Evolutionary conservation across 1,284 basidiomycete species (phyloP).

Genomic region (Tremellales sp.): DNA sequence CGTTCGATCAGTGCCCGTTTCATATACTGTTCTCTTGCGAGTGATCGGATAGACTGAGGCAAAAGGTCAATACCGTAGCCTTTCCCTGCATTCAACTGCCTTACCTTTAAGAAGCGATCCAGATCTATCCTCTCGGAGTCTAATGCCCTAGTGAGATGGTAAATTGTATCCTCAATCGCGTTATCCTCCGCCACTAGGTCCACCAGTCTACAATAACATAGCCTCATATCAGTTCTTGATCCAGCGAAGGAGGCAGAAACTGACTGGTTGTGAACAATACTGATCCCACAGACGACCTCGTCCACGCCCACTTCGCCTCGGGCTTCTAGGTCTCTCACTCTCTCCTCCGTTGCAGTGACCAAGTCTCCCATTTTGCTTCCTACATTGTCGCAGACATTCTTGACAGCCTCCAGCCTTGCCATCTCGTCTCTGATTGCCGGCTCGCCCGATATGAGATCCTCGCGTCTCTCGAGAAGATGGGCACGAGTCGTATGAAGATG

Average conservation of each 20-base stretch:
- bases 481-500: constrained; percentile 66
- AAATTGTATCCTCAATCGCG: constrained; percentile 96
- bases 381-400: constrained; percentile 80
- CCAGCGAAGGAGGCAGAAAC: constrained; percentile 40
- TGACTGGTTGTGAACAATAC: constrained; percentile 92
- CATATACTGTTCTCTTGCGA: constrained; percentile 83
- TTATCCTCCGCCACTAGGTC: constrained; percentile 98
- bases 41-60: constrained; percentile 69
- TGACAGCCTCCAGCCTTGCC: constrained; percentile 89
- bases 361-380: constrained; percentile 62
- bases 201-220: constrained; percentile 61
- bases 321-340: constrained; percentile 48
- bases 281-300: constrained; percentile 90
- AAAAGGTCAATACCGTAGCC: not conserved
- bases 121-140: constrained; percentile 89
- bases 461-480: constrained; percentile 71
- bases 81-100: constrained; percentile 8
- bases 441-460: constrained; percentile 80
- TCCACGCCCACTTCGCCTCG: constrained; percentile 59
- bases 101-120: constrained; percentile 81
- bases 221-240: constrained; percentile 3
- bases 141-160: constrained; percentile 90
- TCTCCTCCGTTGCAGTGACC: constrained; percentile 68
- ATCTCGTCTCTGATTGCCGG: constrained; percentile 94
- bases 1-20: constrained; percentile 79